A percentile compares a stretch with the other conserved stretches of the same genome.
Conservation (phyloP, 2,329 filamentous ascomycete genomes). For the Epichloe glyceriae region DNA sequence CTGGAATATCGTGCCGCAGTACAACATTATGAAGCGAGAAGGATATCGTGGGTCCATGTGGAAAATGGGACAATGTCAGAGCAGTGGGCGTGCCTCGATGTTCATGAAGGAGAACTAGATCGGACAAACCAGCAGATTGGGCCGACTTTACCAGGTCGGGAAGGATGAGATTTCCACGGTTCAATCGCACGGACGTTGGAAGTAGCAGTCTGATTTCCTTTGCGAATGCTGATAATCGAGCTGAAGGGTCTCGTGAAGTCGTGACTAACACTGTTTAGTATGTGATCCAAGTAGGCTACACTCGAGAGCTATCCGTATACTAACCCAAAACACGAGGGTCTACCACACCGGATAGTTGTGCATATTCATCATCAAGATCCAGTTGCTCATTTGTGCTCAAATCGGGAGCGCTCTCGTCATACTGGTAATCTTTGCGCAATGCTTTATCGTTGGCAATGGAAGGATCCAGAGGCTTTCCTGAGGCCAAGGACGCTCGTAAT, state of each 20-base stretch:
- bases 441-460: conserved; percentile 75
- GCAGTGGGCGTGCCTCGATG: conserved; percentile 87
- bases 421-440: conserved; percentile 79
- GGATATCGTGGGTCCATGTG: conserved; percentile 66
- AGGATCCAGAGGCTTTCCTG: conserved; percentile 73
- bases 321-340: conserved; percentile 79
- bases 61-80: conserved; percentile 74
- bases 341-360: conserved; percentile 76
- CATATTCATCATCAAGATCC: conserved; percentile 80
- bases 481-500: conserved; percentile 73
- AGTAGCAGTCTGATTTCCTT: conserved; percentile 81
- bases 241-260: conserved; percentile 78
- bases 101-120: conserved; percentile 74
- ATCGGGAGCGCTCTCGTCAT: conserved; percentile 71
- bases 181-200: conserved; percentile 76
- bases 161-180: conserved; percentile 81
- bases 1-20: conserved; percentile 83
- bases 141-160: conserved; percentile 75
- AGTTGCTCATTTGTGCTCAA: conserved; percentile 54
- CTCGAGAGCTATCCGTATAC: conserved; percentile 29
- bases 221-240: conserved; percentile 74
- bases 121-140: conserved; percentile 65
- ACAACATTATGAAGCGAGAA: conserved; percentile 91
- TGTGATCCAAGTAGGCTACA: background rate
- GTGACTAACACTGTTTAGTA: conserved; percentile 46